Percentiles rank a stretch among this genome's conserved stretches.
These are phyloP conservation scores for Acorus gramineus DNA, from an alignment of 106 monocot species.

Conservation along the genomic window DNA sequence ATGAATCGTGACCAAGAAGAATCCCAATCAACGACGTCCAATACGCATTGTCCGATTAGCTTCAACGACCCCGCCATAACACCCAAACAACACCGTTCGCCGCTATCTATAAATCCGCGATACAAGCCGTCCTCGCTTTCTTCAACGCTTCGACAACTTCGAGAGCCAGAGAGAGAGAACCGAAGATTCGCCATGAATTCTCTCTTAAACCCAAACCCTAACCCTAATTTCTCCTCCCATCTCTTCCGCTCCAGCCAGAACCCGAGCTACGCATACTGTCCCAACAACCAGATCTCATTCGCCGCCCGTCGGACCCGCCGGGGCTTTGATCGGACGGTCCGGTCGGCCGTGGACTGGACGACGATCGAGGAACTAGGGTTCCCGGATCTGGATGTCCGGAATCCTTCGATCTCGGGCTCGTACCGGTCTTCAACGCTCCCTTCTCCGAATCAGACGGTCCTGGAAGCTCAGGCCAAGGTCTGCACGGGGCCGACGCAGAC, in stretches of 20 bases:
- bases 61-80: too few relatives aligned
- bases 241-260: not conserved
- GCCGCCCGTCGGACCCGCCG: slow-evolving; percentile 1
- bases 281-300: slow-evolving; percentile 1
- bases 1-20: too few relatives aligned
- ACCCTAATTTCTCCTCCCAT: slow-evolving; percentile 11
- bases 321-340: not conserved
- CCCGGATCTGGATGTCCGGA: slow-evolving; percentile 19
- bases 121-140: too few relatives aligned
- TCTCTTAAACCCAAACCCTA: slow-evolving; percentile 13
- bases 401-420: slow-evolving; percentile 54
- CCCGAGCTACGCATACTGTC: slow-evolving; percentile 1
- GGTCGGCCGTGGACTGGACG: slow-evolving; percentile 12
- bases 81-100: too few relatives aligned
- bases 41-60: too few relatives aligned
- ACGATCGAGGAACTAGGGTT: slow-evolving; percentile 23
- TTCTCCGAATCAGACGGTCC: slow-evolving; percentile 66
- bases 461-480: slow-evolving; percentile 80
- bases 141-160: too few relatives aligned
- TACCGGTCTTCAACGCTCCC: slow-evolving; percentile 45
- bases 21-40: too few relatives aligned
- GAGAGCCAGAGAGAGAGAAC: too few relatives aligned
- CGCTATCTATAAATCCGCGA: too few relatives aligned
- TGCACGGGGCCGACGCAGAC: slow-evolving; percentile 96
- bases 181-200: slow-evolving; percentile 16